phyloP scores from a whole-genome alignment of 495 filamentous ascomycete species.

The Hyaloscypha finlandica region DNA sequence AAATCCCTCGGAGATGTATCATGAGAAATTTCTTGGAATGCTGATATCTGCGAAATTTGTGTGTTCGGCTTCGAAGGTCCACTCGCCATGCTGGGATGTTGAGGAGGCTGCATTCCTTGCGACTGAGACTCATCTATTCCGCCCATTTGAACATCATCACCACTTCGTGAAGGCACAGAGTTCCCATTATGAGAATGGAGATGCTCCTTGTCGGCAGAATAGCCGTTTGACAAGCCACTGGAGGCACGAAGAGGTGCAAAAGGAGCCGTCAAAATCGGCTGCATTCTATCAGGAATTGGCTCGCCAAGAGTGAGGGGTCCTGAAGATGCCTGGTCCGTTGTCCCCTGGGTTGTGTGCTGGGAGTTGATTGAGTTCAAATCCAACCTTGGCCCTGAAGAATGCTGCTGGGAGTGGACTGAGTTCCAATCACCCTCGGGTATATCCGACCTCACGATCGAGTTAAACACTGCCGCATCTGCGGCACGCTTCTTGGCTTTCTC shows the following conservation, averaged over 20 bases:
- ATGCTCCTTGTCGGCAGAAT: conserved; percentile 45
- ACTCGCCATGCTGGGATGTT: conserved; percentile 34
- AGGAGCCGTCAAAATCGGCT: conserved; percentile 15
- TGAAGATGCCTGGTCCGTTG: conserved; percentile 8
- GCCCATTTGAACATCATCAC: conserved; percentile 58
- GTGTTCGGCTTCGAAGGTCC: conserved; percentile 36
- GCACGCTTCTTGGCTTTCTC: conserved; percentile 61
- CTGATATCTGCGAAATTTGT: conserved; percentile 66
- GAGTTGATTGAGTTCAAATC: no score
- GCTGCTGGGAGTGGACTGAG: conserved; percentile 9
- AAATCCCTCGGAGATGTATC: conserved; percentile 77
- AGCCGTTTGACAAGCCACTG: conserved; percentile 55
- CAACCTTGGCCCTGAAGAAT: conserved; percentile 44
- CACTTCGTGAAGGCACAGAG: conserved; percentile 55
- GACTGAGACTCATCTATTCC: conserved; percentile 54
- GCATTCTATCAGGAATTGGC: conserved; percentile 49
- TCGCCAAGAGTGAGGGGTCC: conserved; percentile 66
- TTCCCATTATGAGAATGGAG: conserved; percentile 64
- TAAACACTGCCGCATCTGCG: conserved; percentile 44
- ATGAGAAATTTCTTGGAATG: conserved; percentile 71
- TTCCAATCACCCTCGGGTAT: conserved; percentile 13
- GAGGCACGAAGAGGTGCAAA: conserved; percentile 35
- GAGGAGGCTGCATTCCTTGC: conserved; percentile 30
- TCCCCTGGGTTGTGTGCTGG: no score
- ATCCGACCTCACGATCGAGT: conserved; percentile 19